phyloP scores from a whole-genome alignment of 352 stramenopile genomes.

The Peronospora tabacina region DNA sequence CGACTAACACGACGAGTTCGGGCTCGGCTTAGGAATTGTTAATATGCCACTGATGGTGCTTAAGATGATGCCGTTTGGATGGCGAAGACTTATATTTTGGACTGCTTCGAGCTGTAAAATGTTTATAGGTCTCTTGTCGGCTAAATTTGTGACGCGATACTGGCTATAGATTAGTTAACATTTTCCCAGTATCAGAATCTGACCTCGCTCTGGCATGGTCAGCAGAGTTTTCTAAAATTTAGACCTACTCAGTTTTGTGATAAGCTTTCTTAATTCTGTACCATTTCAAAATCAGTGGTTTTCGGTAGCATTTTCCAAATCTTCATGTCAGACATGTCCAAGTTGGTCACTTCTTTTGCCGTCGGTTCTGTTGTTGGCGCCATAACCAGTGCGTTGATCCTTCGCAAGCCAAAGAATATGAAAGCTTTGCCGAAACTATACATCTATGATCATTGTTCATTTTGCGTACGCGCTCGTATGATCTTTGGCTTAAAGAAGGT shows the following conservation, averaged over 20 bases:
- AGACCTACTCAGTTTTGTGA: background rate
- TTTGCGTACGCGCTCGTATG: conserved; percentile 43
- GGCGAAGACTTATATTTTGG: too few species aligned
- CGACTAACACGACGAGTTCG: background rate
- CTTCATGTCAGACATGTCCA: background rate
- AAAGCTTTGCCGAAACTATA: conserved; percentile 35
- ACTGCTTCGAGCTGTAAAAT: background rate
- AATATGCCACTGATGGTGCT: background rate
- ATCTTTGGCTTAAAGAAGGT: conserved; percentile 51
- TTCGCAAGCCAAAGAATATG: conserved; percentile 7
- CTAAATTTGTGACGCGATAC: too few species aligned
- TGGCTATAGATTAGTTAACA: too few species aligned
- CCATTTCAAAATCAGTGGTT: background rate
- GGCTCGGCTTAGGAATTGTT: background rate
- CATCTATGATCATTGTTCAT: conserved; percentile 57
- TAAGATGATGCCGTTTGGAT: too few species aligned
- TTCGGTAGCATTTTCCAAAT: background rate
- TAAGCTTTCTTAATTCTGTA: too few species aligned
- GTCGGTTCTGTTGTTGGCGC: background rate
- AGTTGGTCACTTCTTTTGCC: background rate
- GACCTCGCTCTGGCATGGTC: too few species aligned
- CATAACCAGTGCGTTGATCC: background rate
- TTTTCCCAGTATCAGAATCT: too few species aligned
- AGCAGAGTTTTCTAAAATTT: too few species aligned
- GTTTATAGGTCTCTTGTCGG: too few species aligned